Evolutionary conservation across 306 rosid genomes (phyloP).

Genomic region (Pyrus pyrifolia): DNA sequence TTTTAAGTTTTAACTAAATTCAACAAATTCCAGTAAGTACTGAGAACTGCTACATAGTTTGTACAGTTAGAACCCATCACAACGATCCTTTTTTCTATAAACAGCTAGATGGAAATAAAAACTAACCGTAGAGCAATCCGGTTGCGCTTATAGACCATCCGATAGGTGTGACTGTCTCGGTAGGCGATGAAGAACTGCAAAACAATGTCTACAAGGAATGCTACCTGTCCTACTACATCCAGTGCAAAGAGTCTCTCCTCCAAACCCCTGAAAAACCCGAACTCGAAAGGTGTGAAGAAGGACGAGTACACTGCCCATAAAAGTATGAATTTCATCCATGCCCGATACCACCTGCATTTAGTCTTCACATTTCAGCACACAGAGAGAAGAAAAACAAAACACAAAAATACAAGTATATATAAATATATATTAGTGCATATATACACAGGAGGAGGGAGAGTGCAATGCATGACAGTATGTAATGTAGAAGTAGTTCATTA

Average conservation of each 20-base stretch:
- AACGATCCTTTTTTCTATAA: neutral
- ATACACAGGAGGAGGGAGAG: neutral
- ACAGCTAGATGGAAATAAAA: neutral
- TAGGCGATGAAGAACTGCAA: constrained; percentile 72
- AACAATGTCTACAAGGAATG: constrained; percentile 72
- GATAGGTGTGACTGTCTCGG: constrained; percentile 70
- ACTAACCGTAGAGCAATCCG: constrained; percentile 68
- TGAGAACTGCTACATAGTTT: neutral
- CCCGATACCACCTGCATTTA: constrained; percentile 62
- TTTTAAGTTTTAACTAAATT: neutral
- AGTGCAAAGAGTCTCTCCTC: constrained; percentile 56
- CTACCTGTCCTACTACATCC: constrained; percentile 76
- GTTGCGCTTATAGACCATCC: constrained; percentile 61
- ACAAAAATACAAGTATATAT: neutral
- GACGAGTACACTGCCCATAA: constrained; percentile 96
- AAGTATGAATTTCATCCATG: constrained; percentile 77
- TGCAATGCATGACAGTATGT: too few species aligned
- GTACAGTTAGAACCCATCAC: neutral
- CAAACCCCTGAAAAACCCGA: constrained; percentile 83
- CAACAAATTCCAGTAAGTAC: neutral
- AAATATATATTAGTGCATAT: neutral
- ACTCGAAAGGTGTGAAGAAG: constrained; percentile 96
- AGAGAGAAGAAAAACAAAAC: neutral
- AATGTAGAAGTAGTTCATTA: neutral
- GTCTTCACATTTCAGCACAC: neutral